Evolutionary conservation across 495 filamentous ascomycete species (phyloP), one percentile per base, ranked within the genome.

Genomic region (Cladorrhinum samala): DNA sequence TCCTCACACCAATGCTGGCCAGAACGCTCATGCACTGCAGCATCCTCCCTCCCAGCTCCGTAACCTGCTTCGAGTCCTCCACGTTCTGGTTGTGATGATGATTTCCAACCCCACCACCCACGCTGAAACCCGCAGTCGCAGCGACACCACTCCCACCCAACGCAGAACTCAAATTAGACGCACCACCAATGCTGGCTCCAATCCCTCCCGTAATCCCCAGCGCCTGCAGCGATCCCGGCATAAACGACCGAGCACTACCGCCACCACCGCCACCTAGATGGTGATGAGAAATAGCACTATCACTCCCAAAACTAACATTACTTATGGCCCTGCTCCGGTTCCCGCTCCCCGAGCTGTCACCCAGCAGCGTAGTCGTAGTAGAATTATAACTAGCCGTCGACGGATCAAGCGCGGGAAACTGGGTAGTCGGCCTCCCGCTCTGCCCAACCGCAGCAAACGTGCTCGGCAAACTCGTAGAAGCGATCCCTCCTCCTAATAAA

Each of bases 11-110:
- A 11, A 94, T 80, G 57, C 84, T 85, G 9, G 88, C 86, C 1
- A 97, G 74, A 9, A 98, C 92, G 60, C 84, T 88, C 67, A 98
- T 85, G 64, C 94, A 98, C 70, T 98, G 93, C 55, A 98, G 78
- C 91, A 98, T 94, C 51, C 94, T 78, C 1, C 89, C 93, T 8
- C 95, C 92, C 49, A 89, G 95, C 54, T 96, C 91, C 13, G 93
- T 96, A 21, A 95, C 79, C 53, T 91, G 84, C 20, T 90, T 88
- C n/a, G 82, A 83, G 60, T 91, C 88, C 56, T 83, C 77, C 11
- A 79, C 72, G 45, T 76, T 80, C 51, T 76, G 73, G 50, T 68
- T 65, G 44, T 65, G 68, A 25, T 71, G 51, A 21, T 69, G 72
- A 20, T 9, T 6, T 24, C 25, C 25, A 20, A 13, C 0, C 19